Base-by-base conservation (phyloP, 192 early-diverging fungal species). In the Coemansia sp. region DNA sequence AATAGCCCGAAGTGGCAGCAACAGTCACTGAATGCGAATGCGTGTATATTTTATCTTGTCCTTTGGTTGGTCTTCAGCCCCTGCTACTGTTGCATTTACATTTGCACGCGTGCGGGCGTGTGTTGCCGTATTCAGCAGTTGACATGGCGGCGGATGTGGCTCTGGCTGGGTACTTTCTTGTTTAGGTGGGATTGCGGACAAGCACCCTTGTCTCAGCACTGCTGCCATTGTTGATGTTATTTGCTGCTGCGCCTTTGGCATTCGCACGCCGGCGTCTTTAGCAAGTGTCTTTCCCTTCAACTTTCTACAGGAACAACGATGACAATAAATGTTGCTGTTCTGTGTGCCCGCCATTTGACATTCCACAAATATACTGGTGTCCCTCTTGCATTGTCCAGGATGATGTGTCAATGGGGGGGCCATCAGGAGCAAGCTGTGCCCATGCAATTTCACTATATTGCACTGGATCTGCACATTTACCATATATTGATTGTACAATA, bases 281-380 rank as follows among this genome's bases (percentile, higher is more conserved):
- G 31, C 53, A 18, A 56, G 33, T 56, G 29, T 56, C 26, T 31
- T 53, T 28, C 28, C n/a, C 7, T 30, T 31, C 31, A 34, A 30
- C 37, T 64, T 64, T 64, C 63, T 64, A 64, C 63, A 42, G 52
- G 37, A 57, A 33, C 53, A 56, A 33, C 31, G 20, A 13, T 13
- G 10, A 34, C 23, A 42, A 43, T n/a, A 33, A 5, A 7, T 25
- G 23, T 25, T 23, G 46, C 23, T 26, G 12, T 49, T 49, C 21
- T 15, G 15, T 45, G 3, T 45, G 6, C 42, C 15, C 3, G 3
- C 16, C 9, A 4, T 16, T n/a, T 18, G 18, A 10, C 18, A 45
- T 45, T 18, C 15, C 42, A 45, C 42, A 18, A 4, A 18, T 45
- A 45, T 45, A n/a, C 18, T n/a, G 42, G 42, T 49, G 20, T 49